These are phyloP conservation scores for Rauvolfia tetraphylla DNA, from an alignment of 257 asterid species.

Conservation along the genomic window DNA sequence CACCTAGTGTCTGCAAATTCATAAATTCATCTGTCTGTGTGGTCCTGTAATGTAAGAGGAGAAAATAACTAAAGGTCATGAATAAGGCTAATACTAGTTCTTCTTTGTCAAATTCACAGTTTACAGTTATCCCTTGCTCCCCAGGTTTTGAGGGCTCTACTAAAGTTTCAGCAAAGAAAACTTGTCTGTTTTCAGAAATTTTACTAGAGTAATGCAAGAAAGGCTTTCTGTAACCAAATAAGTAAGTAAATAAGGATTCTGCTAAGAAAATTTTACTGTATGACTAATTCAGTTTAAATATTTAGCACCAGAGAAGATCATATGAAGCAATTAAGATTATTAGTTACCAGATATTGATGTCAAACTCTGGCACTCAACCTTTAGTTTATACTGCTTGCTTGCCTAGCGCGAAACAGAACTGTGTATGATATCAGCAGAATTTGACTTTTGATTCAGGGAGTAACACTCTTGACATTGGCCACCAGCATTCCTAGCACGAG, in stretches of 20 bases:
- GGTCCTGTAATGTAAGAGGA: no score
- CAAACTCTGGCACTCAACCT: not conserved
- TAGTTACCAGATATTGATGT: not conserved
- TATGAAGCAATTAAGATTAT: not conserved
- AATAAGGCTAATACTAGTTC: no score
- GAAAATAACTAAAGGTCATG: not conserved
- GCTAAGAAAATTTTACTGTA: not conserved
- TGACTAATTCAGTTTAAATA: not conserved
- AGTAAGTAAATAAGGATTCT: no score
- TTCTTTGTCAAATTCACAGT: not conserved
- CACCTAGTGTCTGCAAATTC: no score
- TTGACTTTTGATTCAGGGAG: slow-evolving; percentile 47
- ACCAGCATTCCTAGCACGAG: slow-evolving; percentile 66
- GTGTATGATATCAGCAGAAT: not conserved
- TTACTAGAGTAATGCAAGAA: not conserved
- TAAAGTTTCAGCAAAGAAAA: not conserved
- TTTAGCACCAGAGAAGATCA: not conserved
- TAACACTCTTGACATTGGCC: slow-evolving; percentile 55
- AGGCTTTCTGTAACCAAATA: no score
- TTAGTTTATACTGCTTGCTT: not conserved
- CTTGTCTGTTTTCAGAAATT: not conserved
- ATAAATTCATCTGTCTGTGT: not conserved
- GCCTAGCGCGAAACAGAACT: not conserved
- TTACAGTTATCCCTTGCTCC: not conserved
- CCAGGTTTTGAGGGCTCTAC: not conserved